These are phyloP conservation scores for Trichoderma sp. DNA, from an alignment of 2,329 filamentous ascomycete genomes.

Conservation along the genomic window DNA sequence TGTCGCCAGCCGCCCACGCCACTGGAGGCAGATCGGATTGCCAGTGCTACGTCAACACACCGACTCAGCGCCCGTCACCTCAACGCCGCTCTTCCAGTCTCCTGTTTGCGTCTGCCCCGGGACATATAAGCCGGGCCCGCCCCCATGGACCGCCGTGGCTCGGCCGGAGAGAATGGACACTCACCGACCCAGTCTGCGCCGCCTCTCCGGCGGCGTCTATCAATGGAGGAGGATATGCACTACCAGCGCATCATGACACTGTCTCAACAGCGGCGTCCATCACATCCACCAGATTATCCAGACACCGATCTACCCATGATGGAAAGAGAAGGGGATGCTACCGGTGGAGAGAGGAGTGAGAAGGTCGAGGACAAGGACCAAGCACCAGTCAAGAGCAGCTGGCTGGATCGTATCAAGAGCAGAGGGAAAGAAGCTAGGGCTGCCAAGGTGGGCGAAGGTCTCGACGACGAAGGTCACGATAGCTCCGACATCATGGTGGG, in stretches of 20 bases:
- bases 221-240: slow-evolving; percentile 57
- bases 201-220: slow-evolving; percentile 49
- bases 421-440: slow-evolving; percentile 14
- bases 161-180: slow-evolving; percentile 38
- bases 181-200: slow-evolving; percentile 34
- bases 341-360: slow-evolving; percentile 20
- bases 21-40: slow-evolving; percentile 12
- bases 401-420: slow-evolving; percentile 19
- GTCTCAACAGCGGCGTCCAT: slow-evolving; percentile 41
- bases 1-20: slow-evolving; percentile 14
- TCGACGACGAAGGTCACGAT: neutral
- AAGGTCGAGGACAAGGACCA: neutral
- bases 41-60: slow-evolving; percentile 17
- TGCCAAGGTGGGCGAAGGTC: neutral
- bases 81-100: neutral
- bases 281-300: slow-evolving; percentile 51
- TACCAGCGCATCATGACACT: slow-evolving; percentile 55
- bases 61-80: slow-evolving; percentile 4
- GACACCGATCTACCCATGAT: slow-evolving; percentile 24
- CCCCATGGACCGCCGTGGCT: slow-evolving; percentile 39
- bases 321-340: slow-evolving; percentile 30
- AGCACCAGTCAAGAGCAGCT: neutral
- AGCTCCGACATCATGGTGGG: neutral
- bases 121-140: slow-evolving; percentile 26
- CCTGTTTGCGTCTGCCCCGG: slow-evolving; percentile 20